Evolutionary conservation across 2,329 filamentous ascomycete species (phyloP).

Genomic region (Thyridium curvatum): DNA sequence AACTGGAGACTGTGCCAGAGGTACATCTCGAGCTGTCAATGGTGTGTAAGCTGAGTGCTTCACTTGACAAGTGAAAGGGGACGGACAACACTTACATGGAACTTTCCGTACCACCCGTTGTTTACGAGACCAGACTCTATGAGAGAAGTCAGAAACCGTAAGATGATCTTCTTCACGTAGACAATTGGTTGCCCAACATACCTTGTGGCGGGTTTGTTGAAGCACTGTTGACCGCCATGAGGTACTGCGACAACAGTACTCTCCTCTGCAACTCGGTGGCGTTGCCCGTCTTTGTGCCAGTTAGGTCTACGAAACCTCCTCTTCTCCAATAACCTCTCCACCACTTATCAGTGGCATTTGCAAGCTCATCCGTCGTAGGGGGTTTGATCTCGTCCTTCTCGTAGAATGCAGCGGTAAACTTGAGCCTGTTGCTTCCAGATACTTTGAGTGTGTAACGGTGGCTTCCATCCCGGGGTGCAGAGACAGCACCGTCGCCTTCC

Average conservation of each 20-base stretch:
- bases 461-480: constrained; percentile 22
- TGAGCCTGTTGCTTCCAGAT: constrained; percentile 15
- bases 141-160: not conserved
- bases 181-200: constrained; percentile 6
- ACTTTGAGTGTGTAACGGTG: constrained; percentile 36
- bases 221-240: constrained; percentile 45
- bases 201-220: constrained; percentile 41
- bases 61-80: not conserved
- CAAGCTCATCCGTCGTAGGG: constrained; percentile 17
- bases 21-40: constrained; percentile 39
- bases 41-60: no score
- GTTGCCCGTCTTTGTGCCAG: constrained; percentile 26
- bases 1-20: constrained; percentile 48
- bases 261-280: constrained; percentile 45
- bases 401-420: constrained; percentile 25
- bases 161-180: not conserved
- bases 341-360: constrained; percentile 27
- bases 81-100: constrained; percentile 28
- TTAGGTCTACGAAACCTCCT: constrained; percentile 46
- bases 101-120: constrained; percentile 52
- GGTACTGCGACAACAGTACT: constrained; percentile 46
- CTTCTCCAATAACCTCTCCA: constrained; percentile 44
- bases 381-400: constrained; percentile 13
- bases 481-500: constrained; percentile 25
- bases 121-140: constrained; percentile 37